These are phyloP conservation scores for Russula ochroleuca DNA, from an alignment of 768 basidiomycete genomes.

Conservation along the genomic window DNA sequence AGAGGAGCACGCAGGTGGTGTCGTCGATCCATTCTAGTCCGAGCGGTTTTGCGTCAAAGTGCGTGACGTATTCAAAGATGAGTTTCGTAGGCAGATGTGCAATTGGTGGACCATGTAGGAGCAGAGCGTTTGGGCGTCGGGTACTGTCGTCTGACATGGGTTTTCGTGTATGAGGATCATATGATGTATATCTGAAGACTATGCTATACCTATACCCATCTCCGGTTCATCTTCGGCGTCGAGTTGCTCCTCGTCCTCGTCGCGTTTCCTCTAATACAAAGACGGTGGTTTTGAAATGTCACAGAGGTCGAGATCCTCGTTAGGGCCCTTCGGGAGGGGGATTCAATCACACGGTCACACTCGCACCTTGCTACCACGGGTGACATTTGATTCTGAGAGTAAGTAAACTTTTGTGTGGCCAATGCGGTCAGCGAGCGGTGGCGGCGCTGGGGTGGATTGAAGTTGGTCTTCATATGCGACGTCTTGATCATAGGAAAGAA, in stretches of 20 bases:
- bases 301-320: slow-evolving; percentile 36
- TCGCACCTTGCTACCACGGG: slow-evolving; percentile 71
- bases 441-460: slow-evolving; percentile 33
- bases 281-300: slow-evolving; percentile 24
- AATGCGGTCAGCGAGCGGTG: slow-evolving; percentile 59
- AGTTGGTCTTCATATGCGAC: slow-evolving; percentile 56
- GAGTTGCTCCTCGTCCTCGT: slow-evolving; percentile 38
- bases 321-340: slow-evolving; percentile 39
- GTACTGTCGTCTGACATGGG: slow-evolving; percentile 36
- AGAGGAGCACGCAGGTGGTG: slow-evolving; percentile 75
- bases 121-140: slow-evolving; percentile 61
- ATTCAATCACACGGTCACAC: slow-evolving; percentile 39
- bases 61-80: slow-evolving; percentile 77
- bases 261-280: slow-evolving; percentile 45
- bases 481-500: slow-evolving; percentile 53
- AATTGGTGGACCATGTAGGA: slow-evolving; percentile 70
- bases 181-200: slow-evolving; percentile 1
- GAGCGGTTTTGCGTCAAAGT: slow-evolving; percentile 69
- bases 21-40: slow-evolving; percentile 87
- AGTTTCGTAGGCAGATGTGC: slow-evolving; percentile 68
- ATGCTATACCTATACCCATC: slow-evolving; percentile 27
- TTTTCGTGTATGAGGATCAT: not conserved
- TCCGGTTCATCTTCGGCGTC: slow-evolving; percentile 31
- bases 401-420: slow-evolving; percentile 72
- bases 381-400: slow-evolving; percentile 60